Percentiles rank a stretch among this genome's conserved stretches.
phyloP scores from a whole-genome alignment of 805 yeast species.

The Ogataea angusta region DNA sequence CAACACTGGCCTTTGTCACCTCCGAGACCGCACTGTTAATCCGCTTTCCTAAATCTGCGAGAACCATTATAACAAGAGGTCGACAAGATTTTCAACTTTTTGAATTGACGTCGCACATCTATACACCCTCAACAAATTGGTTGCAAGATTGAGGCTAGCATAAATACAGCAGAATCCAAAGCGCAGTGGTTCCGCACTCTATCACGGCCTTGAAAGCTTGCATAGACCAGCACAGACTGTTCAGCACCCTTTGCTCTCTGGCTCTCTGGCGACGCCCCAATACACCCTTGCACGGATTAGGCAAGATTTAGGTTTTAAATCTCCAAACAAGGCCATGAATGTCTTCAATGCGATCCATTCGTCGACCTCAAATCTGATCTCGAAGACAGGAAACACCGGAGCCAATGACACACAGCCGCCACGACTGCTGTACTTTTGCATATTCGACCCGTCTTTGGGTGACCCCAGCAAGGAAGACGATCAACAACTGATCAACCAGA shows the following conservation, averaged over 20 bases:
- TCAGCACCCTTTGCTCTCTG: no score
- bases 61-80: conserved; percentile 50
- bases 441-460: conserved; percentile 21
- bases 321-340: conserved; percentile 13
- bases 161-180: no score
- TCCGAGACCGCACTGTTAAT: conserved; percentile 71
- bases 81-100: conserved; percentile 7
- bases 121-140: conserved; percentile 2
- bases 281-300: background rate
- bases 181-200: no score
- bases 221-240: no score
- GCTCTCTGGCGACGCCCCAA: no score
- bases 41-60: conserved; percentile 75
- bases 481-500: conserved; percentile 22
- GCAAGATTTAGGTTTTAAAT: background rate
- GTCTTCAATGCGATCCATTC: conserved; percentile 21
- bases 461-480: conserved; percentile 20
- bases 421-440: conserved; percentile 20
- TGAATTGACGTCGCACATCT: background rate
- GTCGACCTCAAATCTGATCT: conserved; percentile 18
- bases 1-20: conserved; percentile 57
- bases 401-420: conserved; percentile 10
- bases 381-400: background rate
- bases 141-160: background rate
- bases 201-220: no score